Evolutionary conservation across 2,329 filamentous ascomycete species (phyloP).

Genomic region (Blumeria hordei): DNA sequence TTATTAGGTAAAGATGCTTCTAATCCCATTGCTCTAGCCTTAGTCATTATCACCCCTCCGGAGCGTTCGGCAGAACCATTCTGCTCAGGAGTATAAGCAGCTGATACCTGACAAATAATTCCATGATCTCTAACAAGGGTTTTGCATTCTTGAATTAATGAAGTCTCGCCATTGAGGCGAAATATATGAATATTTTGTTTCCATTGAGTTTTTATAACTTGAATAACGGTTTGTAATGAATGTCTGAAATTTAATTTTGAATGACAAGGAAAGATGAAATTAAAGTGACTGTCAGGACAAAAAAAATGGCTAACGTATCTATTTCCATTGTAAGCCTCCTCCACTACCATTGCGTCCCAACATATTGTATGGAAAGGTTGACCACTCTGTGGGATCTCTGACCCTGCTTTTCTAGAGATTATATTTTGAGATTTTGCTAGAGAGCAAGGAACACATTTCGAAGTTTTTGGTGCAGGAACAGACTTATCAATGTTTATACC

Average conservation of each 20-base stretch:
- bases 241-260: not conserved
- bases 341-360: no score
- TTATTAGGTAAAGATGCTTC: not conserved
- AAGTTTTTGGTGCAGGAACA: no score
- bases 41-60: not conserved
- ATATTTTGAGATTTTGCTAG: no score
- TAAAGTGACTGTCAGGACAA: no score
- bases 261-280: not conserved
- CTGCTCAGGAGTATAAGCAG: not conserved
- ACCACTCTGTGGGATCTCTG: no score
- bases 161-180: not conserved
- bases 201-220: not conserved
- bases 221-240: not conserved
- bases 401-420: no score
- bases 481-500: no score
- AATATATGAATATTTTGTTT: not conserved
- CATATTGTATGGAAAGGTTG: no score
- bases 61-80: not conserved
- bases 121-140: not conserved
- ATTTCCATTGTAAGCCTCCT: no score
- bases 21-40: not conserved
- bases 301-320: no score
- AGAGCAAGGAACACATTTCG: no score
- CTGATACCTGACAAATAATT: not conserved
- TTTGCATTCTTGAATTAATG: not conserved